Base-by-base conservation (phyloP, 208 protist genomes). In the Angomonas desouzai region DNA sequence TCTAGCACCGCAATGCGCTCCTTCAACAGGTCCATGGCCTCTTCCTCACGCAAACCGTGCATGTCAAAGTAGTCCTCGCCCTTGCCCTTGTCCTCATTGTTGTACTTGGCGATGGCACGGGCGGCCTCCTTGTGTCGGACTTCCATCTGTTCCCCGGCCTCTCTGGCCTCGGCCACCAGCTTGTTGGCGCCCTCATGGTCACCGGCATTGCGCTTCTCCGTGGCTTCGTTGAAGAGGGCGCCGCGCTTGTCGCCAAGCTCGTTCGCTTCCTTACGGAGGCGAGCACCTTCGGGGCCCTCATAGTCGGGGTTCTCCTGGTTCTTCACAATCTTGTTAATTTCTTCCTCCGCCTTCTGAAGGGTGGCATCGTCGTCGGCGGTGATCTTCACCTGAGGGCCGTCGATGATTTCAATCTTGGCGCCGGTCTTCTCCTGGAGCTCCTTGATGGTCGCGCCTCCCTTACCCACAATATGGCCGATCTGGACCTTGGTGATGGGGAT, bases 231-330 rank as follows among this genome's bases (percentile, higher is more conserved):
- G 51, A 79, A 76, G 16, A 87, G 68, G 23, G 66, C 56, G n/a
- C 69, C 66, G 10, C 80, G 80, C 67, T 74, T 75, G 34, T 68
- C 61, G 9, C 63, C 80, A n/a, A 74, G 49, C 10, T 51, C 66
- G 55, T 77, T 72, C 9, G 81, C 81, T 53, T 83, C 71, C 47
- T 53, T 60, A 10, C 81, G 77, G 38, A 87, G 74, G 22, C 69
- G 49, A 23, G 60, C 29, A 1, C 81, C 81, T 25, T 67, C 56
- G 1, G 65, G 58, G 0, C 81, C 81, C 64, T 83, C 77, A 56
- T 87, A 87, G 66, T 87, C 73, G 36, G 77, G 78, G 34, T 85
- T 77, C 62, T 76, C 70, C 55, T 81, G 72, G n/a, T 74, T 56
- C 2, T 43, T 20, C 7, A 87, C 64, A 28, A 87, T 87, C 0